phyloP scores from a whole-genome alignment of 2,329 filamentous ascomycete genomes.

The Calonectria pseudoturangicola region DNA sequence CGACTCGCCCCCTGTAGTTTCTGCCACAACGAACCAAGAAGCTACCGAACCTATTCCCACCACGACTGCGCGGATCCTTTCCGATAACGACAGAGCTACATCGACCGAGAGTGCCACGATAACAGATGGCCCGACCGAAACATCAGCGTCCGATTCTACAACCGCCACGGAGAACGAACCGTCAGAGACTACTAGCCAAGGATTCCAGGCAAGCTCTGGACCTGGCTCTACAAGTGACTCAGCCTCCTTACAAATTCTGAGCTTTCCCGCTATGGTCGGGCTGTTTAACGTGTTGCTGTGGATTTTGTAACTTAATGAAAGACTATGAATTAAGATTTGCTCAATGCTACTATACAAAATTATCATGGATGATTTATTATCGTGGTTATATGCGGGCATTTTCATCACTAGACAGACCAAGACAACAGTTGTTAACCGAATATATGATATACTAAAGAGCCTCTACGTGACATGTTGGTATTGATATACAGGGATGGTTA shows the following conservation, averaged over 20 bases:
- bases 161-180: neutral
- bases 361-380: no score
- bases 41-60: neutral
- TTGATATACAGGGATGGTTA: no score
- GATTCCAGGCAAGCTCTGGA: neutral
- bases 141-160: neutral
- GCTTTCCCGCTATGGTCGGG: neutral
- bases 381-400: no score
- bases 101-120: neutral
- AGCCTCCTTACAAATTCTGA: neutral
- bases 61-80: neutral
- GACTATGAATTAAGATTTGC: no score
- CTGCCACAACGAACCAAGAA: neutral
- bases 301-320: neutral
- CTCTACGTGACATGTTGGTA: no score
- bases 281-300: neutral
- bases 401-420: no score
- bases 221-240: neutral
- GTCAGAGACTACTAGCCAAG: neutral
- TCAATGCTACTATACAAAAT: no score
- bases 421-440: no score
- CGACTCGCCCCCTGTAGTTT: neutral
- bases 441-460: no score
- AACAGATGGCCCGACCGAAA: neutral
- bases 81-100: neutral